phyloP scores from a whole-genome alignment of 2,329 filamentous ascomycete genomes.

The Thielaviopsis musarum region DNA sequence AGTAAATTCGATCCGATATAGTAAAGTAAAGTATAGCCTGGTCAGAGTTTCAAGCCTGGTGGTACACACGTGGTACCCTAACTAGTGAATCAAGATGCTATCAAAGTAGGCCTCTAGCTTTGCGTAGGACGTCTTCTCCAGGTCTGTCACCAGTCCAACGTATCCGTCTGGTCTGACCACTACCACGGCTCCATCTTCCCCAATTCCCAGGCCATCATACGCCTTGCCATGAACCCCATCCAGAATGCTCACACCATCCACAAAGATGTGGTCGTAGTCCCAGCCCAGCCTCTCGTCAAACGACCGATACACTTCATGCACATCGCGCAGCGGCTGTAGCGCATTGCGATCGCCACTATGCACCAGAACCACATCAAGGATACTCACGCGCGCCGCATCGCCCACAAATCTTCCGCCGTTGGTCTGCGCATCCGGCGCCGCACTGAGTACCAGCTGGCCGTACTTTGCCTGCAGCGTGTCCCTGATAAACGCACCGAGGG shows the following conservation, averaged over 20 bases:
- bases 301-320: conserved; percentile 32
- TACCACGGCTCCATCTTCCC: conserved; percentile 40
- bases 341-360: conserved; percentile 35
- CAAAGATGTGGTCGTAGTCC: conserved; percentile 40
- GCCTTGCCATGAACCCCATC: conserved; percentile 30
- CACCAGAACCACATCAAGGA: conserved; percentile 44
- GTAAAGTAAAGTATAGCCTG: background rate
- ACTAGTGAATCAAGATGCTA: conserved; percentile 11
- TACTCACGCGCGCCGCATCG: conserved; percentile 13
- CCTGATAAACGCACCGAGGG: conserved; percentile 29
- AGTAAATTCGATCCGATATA: background rate
- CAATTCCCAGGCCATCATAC: conserved; percentile 42
- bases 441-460: conserved; percentile 15
- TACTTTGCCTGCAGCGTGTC: conserved; percentile 27
- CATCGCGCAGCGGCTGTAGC: conserved; percentile 34
- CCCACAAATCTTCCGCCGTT: background rate
- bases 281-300: conserved; percentile 31
- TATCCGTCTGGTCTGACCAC: conserved; percentile 52
- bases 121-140: conserved; percentile 27
- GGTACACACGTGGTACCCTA: background rate
- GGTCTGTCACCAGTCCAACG: conserved; percentile 28
- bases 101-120: conserved; percentile 22
- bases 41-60: background rate
- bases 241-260: conserved; percentile 37
- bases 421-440: conserved; percentile 13